Evolutionary conservation across 305 asterid species (phyloP).

Genomic region (Plantago coronopus): DNA sequence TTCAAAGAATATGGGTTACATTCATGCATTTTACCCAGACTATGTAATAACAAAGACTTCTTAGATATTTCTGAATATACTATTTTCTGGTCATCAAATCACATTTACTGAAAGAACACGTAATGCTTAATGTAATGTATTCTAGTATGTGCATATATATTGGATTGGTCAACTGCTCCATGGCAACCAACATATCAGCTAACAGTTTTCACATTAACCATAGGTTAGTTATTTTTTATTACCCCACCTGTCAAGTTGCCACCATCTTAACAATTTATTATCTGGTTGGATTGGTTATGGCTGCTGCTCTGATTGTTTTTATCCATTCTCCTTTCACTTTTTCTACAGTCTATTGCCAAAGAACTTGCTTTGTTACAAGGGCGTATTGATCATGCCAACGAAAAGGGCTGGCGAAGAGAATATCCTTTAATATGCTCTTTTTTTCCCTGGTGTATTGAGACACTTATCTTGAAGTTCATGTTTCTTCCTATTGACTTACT

Average conservation of each 20-base stretch:
- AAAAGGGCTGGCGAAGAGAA: constrained; percentile 92
- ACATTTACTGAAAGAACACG: neutral
- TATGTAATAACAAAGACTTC: neutral
- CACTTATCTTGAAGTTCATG: constrained; percentile 12
- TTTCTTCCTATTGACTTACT: neutral
- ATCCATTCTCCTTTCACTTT: constrained; percentile 27
- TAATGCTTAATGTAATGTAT: neutral
- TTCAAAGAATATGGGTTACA: too few species aligned
- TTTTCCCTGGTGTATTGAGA: constrained; percentile 4
- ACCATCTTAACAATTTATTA: constrained; percentile 12
- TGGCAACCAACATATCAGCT: neutral
- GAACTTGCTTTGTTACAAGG: constrained; percentile 53
- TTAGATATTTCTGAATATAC: neutral
- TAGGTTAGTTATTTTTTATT: constrained; percentile 12
- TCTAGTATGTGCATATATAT: neutral
- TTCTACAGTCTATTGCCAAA: constrained; percentile 71
- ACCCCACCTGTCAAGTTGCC: constrained; percentile 13
- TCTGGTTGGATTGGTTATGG: constrained; percentile 14
- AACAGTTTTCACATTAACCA: neutral
- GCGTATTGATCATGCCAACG: constrained; percentile 79
- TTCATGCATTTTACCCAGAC: too few species aligned
- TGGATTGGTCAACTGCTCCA: neutral
- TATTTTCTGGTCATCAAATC: constrained; percentile 3
- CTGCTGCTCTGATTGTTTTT: constrained; percentile 15
- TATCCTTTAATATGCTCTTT: constrained; percentile 61